Base-by-base conservation (phyloP, 768 basidiomycete species). In the Lepiota brunneoincarnata region DNA sequence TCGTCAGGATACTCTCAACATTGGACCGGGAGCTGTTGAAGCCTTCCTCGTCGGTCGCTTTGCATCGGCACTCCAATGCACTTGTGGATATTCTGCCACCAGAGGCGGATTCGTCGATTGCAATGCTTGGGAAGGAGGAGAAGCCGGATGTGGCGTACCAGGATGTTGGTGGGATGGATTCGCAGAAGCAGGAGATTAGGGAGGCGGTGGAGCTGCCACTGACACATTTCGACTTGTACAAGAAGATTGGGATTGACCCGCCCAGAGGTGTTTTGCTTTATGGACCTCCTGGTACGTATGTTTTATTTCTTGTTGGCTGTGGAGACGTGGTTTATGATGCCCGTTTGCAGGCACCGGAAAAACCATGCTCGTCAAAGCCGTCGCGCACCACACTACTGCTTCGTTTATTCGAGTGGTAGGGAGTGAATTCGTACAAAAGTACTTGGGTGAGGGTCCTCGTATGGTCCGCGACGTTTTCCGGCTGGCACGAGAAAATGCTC, bases 391-490 rank as follows among this genome's bases (percentile, higher is more conserved):
- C 67, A 98, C 97, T 35, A 95, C 93, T 1, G 97, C 97, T 6
- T 78, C 93, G 11, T 99, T 99, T 76, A 98, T 99, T 62, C 91
- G 97, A 36, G 97, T 99, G 15, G 94, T 97, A 26, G 97, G 97
- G 18, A 92, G 89, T 62, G 97, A 99, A 72, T 99, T 99, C 66
- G 97, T 99, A 7, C 97, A 99, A 75, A 99, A 99, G 70, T 99
- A 99, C 66, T 83, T 99, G 4, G 97, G 97, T 63, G 97, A 99
- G 76, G 97, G 97, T 31, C 97, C 97, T 38, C 91, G 97, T 59
- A 99, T 99, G 97, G 97, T 99, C 59, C 88, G 97, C 65, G 97
- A 99, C 67, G 97, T 99, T 50, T 99, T 99, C 80, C 84, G 97
- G 54, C 83, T 99, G 43, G 97, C 97, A 21, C 79, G 97, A 60